phyloP scores from a whole-genome alignment of 2,329 filamentous ascomycete genomes.

The Lachnellula subtilissima region DNA sequence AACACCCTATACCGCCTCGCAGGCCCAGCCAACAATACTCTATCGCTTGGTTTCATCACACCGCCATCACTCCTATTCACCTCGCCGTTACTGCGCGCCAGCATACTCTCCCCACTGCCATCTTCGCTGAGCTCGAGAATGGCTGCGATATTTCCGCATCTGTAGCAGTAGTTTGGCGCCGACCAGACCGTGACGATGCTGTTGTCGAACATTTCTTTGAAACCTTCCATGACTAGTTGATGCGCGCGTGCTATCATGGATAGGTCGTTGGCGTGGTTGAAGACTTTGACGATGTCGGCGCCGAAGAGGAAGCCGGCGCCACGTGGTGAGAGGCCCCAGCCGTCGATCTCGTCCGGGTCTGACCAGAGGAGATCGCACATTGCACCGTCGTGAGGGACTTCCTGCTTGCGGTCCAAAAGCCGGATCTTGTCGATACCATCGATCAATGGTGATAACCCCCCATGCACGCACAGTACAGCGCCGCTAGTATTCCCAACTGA shows the following conservation, averaged over 20 bases:
- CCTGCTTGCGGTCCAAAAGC: constrained; percentile 91
- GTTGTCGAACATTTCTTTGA: constrained; percentile 98
- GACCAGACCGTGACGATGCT: constrained; percentile 99
- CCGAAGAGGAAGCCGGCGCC: constrained; percentile 96
- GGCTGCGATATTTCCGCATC: constrained; percentile 88
- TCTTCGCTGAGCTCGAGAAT: constrained; percentile 92
- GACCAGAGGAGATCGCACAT: constrained; percentile 99
- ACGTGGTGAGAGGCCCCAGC: constrained; percentile 74
- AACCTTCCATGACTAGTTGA: constrained; percentile 98
- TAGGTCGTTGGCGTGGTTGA: constrained; percentile 92
- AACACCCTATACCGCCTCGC: constrained; percentile 92
- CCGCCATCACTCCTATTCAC: constrained; percentile 52
- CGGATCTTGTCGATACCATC: constrained; percentile 95
- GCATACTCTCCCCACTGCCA: constrained; percentile 59
- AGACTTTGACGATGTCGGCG: constrained; percentile 89
- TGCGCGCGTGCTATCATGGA: constrained; percentile 90
- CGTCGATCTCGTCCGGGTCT: constrained; percentile 95
- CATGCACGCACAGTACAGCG: constrained; percentile 92
- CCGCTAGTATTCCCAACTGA: constrained; percentile 66
- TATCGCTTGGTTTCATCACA: constrained; percentile 47
- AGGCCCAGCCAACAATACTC: constrained; percentile 60
- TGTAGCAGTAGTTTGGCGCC: constrained; percentile 92
- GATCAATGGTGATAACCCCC: constrained; percentile 84
- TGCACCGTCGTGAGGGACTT: constrained; percentile 95
- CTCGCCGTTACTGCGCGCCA: constrained; percentile 34